Evolutionary conservation across 2,329 filamentous ascomycete species (phyloP).

Genomic region (Aspergillus luchuensis): DNA sequence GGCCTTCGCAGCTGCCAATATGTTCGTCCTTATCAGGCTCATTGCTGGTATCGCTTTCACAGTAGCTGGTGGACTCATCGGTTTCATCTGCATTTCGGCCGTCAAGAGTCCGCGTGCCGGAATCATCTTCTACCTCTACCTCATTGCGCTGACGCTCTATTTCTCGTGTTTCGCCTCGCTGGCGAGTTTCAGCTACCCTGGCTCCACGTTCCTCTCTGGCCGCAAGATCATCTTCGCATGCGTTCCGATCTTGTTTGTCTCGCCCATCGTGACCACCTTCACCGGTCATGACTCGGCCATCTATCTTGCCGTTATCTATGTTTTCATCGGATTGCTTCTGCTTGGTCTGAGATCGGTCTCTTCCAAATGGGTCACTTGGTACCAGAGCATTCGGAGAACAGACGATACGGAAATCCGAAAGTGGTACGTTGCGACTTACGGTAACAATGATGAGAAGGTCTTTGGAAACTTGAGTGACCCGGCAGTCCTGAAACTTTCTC

Average conservation of each 20-base stretch:
- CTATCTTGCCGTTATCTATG: conserved; percentile 58
- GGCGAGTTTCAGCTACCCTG: conserved; percentile 57
- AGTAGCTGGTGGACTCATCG: conserved; percentile 55
- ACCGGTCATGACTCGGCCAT: conserved; percentile 57
- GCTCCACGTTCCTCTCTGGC: conserved; percentile 59
- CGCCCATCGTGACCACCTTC: conserved; percentile 59
- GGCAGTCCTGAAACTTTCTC: conserved; percentile 51
- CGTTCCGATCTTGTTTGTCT: conserved; percentile 59
- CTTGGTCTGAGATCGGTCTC: conserved; percentile 57
- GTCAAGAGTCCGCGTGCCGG: conserved; percentile 50
- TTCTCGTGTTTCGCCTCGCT: conserved; percentile 59
- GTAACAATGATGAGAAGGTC: conserved; percentile 39
- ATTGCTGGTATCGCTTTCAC: conserved; percentile 55
- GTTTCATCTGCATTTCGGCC: conserved; percentile 54
- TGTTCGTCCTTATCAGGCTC: conserved; percentile 57
- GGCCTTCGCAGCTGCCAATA: conserved; percentile 58
- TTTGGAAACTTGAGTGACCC: conserved; percentile 52
- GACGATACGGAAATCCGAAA: conserved; percentile 44
- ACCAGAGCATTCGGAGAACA: conserved; percentile 41
- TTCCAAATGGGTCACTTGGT: conserved; percentile 63
- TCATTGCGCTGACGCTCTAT: conserved; percentile 60
- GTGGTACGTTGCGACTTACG: conserved; percentile 41
- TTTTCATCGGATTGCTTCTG: conserved; percentile 55
- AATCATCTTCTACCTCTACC: conserved; percentile 62
- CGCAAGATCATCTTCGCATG: conserved; percentile 58